Evolutionary conservation across 495 filamentous ascomycete species (phyloP).

Genomic region (Aspergillus avenaceus): DNA sequence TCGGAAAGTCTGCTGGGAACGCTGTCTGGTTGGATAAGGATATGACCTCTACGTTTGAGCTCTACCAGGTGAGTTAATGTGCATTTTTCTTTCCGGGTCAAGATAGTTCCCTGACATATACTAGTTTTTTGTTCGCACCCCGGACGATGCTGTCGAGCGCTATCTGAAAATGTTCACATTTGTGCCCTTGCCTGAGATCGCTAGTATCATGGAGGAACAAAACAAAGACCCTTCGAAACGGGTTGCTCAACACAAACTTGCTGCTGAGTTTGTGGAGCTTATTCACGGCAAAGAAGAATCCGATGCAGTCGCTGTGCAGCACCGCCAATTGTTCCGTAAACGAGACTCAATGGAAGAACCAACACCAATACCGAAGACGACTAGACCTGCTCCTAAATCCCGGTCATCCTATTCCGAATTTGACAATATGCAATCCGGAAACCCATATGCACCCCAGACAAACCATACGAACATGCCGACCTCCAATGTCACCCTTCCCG

Average conservation of each 20-base stretch:
- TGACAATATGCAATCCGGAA: slow-evolving; percentile 36
- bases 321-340: slow-evolving; percentile 53
- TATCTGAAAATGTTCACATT: slow-evolving; percentile 93
- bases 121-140: slow-evolving; percentile 79
- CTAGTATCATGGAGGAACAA: slow-evolving; percentile 62
- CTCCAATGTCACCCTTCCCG: slow-evolving; percentile 58
- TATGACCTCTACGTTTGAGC: slow-evolving; percentile 75
- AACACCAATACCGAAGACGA: slow-evolving; percentile 31
- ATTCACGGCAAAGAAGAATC: slow-evolving; percentile 67
- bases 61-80: slow-evolving; percentile 70
- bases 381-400: slow-evolving; percentile 14
- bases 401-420: slow-evolving; percentile 22
- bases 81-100: background rate
- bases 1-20: slow-evolving; percentile 93
- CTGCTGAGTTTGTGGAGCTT: slow-evolving; percentile 72
- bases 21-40: slow-evolving; percentile 87
- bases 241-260: slow-evolving; percentile 75
- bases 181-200: slow-evolving; percentile 62
- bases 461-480: slow-evolving; percentile 47
- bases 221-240: slow-evolving; percentile 60
- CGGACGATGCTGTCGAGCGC: slow-evolving; percentile 72
- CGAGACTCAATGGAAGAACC: slow-evolving; percentile 37
- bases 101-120: slow-evolving; percentile 12
- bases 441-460: slow-evolving; percentile 37
- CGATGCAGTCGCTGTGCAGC: slow-evolving; percentile 49